phyloP scores from a whole-genome alignment of 768 basidiomycete genomes.

The Kwoniella pini region DNA sequence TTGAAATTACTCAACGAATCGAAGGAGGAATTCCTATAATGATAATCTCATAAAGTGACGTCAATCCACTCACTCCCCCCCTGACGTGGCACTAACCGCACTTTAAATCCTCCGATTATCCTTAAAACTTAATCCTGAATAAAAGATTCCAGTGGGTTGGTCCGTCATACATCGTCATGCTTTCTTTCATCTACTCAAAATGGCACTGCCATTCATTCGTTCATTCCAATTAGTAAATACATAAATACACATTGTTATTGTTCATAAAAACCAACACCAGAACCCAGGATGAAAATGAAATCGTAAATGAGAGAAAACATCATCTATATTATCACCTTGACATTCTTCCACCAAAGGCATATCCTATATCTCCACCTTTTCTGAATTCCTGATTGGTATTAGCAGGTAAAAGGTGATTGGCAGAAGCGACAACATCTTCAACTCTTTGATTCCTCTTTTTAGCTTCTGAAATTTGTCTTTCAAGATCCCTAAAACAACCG shows the following conservation, averaged over 20 bases:
- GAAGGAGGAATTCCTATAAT: too few species aligned
- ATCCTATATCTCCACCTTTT: neutral
- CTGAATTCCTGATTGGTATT: neutral
- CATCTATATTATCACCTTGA: neutral
- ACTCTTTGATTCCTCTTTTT: constrained; percentile 63
- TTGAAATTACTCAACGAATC: neutral
- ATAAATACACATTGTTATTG: neutral
- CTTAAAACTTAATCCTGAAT: too few species aligned
- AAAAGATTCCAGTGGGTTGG: too few species aligned
- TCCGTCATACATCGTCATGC: neutral
- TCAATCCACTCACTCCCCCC: neutral
- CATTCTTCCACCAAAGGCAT: constrained; percentile 7
- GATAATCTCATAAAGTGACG: neutral
- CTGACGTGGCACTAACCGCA: too few species aligned
- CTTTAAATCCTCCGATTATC: too few species aligned
- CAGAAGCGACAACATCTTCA: constrained; percentile 48
- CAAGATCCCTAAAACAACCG: constrained; percentile 62
- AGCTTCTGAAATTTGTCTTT: constrained; percentile 76
- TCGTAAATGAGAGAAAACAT: too few species aligned
- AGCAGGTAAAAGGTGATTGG: constrained; percentile 29
- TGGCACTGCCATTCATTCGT: neutral
- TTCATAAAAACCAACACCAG: too few species aligned
- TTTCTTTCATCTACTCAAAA: neutral
- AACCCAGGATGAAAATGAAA: too few species aligned
- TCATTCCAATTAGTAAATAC: neutral